A percentile compares a stretch with the other conserved stretches of the same genome.
Evolutionary conservation across 1,284 basidiomycete genomes (phyloP).

Genomic region (Pascua guehoae): DNA sequence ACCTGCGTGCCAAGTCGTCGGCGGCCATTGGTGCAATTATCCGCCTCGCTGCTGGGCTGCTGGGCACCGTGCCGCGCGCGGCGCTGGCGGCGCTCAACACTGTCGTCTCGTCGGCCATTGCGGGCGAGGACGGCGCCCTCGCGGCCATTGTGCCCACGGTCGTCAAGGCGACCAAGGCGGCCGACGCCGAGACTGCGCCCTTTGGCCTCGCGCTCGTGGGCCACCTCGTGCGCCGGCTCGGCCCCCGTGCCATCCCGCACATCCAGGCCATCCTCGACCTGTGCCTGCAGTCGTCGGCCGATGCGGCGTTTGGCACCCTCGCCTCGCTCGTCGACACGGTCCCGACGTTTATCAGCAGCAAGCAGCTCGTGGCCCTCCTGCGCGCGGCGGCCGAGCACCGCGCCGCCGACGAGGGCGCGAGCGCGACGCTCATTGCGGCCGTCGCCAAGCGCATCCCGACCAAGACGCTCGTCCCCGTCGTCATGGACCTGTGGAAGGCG

Average conservation of each 20-base stretch:
- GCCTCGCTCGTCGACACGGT: constrained; percentile 42
- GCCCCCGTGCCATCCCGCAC: constrained; percentile 77
- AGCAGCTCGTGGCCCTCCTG: constrained; percentile 49
- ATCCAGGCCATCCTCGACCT: constrained; percentile 68
- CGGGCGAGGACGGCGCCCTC: constrained; percentile 65
- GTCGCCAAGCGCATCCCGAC: constrained; percentile 67
- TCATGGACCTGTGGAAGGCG: constrained; percentile 52
- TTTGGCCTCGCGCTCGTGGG: constrained; percentile 57
- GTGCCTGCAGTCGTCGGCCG: constrained; percentile 49
- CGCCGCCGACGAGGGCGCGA: constrained; percentile 21
- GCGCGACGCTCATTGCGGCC: constrained; percentile 51
- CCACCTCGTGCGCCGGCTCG: constrained; percentile 57
- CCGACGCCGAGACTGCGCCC: constrained; percentile 52
- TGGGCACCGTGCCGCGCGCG: constrained; percentile 38
- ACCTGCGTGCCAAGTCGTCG: constrained; percentile 58
- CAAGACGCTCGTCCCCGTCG: constrained; percentile 62
- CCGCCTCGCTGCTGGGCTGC: constrained; percentile 55
- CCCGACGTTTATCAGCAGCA: constrained; percentile 48
- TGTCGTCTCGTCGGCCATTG: constrained; percentile 58
- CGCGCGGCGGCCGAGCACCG: constrained; percentile 35
- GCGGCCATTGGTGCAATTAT: constrained; percentile 54
- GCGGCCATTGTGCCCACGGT: constrained; percentile 60
- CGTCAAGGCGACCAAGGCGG: constrained; percentile 53
- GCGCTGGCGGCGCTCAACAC: constrained; percentile 58
- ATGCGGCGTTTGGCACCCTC: constrained; percentile 30